Evolutionary conservation across 768 basidiomycete species (phyloP).

Genomic region (Amanita molliuscula): DNA sequence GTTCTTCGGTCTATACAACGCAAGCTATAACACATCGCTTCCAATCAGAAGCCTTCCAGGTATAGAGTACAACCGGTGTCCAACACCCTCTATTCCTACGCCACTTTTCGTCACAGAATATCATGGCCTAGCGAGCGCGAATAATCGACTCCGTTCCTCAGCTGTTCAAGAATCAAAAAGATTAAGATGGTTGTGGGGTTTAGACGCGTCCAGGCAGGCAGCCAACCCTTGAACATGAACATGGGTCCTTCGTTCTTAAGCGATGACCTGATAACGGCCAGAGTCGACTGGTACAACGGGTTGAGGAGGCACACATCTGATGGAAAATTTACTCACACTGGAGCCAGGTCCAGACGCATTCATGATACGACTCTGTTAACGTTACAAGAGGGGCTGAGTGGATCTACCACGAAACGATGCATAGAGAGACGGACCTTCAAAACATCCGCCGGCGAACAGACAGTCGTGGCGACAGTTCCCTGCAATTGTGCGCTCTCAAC

Average conservation of each 20-base stretch:
- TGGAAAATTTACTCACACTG: constrained; percentile 32
- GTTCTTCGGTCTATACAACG: no score
- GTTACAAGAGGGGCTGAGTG: not conserved
- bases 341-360: constrained; percentile 79
- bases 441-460: constrained; percentile 85
- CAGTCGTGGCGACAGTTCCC: constrained; percentile 84
- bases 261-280: constrained; percentile 58
- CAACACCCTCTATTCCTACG: no score
- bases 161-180: constrained; percentile 75
- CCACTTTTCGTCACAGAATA: constrained; percentile 12
- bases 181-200: constrained; percentile 86
- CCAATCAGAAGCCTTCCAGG: not conserved
- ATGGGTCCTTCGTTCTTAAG: constrained; percentile 67
- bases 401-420: not conserved
- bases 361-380: constrained; percentile 68
- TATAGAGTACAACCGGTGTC: not conserved
- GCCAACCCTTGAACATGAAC: constrained; percentile 93
- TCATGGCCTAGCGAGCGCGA: constrained; percentile 31
- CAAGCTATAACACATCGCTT: no score
- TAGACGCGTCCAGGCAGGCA: constrained; percentile 78
- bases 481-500: constrained; percentile 13
- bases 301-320: not conserved
- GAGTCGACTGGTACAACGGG: constrained; percentile 41
- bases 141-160: constrained; percentile 65
- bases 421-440: constrained; percentile 42